These are phyloP conservation scores for Pyrenophora teres DNA, from an alignment of 2,329 filamentous ascomycete genomes.

Conservation along the genomic window DNA sequence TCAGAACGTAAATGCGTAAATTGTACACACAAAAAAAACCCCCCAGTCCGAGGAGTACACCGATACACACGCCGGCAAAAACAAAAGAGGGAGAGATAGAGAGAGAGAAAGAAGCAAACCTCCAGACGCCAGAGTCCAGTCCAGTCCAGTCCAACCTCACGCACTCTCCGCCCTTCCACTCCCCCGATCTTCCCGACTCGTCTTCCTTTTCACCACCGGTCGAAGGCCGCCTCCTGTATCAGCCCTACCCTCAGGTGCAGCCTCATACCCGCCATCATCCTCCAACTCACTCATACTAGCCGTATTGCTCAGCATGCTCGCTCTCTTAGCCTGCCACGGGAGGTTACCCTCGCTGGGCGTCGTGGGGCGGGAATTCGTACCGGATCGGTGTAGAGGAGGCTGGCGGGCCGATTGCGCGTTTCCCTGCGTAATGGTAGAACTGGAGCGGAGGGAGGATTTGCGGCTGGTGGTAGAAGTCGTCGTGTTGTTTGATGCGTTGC, in stretches of 20 bases:
- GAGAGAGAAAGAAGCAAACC: slow-evolving; percentile 4
- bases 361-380: slow-evolving; percentile 21
- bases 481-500: slow-evolving; percentile 39
- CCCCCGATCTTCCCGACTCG: slow-evolving; percentile 15
- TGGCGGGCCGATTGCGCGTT: slow-evolving; percentile 37
- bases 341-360: slow-evolving; percentile 34
- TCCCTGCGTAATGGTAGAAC: slow-evolving; percentile 25
- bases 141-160: too few relatives aligned
- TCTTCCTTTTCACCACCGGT: slow-evolving; percentile 9
- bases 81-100: not conserved
- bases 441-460: slow-evolving; percentile 26
- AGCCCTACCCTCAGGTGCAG: slow-evolving; percentile 1
- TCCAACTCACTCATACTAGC: slow-evolving; percentile 24
- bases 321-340: slow-evolving; percentile 39
- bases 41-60: not conserved
- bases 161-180: slow-evolving; percentile 23
- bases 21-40: not conserved
- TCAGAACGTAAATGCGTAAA: slow-evolving; percentile 4
- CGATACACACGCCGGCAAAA: too few relatives aligned
- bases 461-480: slow-evolving; percentile 23
- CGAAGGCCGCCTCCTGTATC: not conserved
- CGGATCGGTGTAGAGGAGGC: slow-evolving; percentile 16
- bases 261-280: slow-evolving; percentile 19
- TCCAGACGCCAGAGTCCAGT: not conserved
- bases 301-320: slow-evolving; percentile 39